Conservation (phyloP, 495 filamentous ascomycete species). For the Glonium stellatum region DNA sequence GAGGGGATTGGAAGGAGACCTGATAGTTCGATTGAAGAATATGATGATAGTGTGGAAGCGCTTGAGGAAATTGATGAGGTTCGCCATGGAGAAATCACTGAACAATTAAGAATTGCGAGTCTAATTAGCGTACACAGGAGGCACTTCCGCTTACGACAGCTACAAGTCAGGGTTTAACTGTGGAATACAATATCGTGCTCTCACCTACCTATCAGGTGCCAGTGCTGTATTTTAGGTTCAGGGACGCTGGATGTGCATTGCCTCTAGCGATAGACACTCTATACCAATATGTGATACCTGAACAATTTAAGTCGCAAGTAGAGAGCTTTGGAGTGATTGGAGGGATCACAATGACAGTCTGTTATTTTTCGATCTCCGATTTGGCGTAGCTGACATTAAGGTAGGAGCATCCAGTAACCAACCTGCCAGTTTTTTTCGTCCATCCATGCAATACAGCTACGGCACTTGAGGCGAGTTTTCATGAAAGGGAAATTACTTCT, state of each 20-base stretch:
- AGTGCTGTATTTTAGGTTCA: constrained; percentile 26
- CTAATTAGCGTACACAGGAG: constrained; percentile 9
- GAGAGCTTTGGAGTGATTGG: constrained; percentile 22
- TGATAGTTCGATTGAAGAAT: constrained; percentile 3
- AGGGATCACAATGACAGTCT: constrained; percentile 24
- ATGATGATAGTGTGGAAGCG: constrained; percentile 4
- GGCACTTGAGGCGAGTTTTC: constrained; percentile 11
- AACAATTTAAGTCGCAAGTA: constrained; percentile 15
- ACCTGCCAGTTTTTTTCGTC: constrained; percentile 23
- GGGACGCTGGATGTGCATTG: constrained; percentile 6
- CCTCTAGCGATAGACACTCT: constrained; percentile 18
- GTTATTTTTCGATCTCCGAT: not conserved
- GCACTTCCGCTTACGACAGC: not conserved
- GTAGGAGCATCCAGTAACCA: constrained; percentile 26
- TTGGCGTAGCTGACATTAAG: not conserved
- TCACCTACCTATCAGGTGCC: constrained; percentile 26
- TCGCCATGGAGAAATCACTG: no score
- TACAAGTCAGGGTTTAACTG: not conserved
- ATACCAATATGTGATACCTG: constrained; percentile 17
- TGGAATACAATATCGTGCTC: constrained; percentile 22
- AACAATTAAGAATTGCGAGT: not conserved
- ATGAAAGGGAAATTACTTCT: constrained; percentile 4
- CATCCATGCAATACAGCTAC: constrained; percentile 28
- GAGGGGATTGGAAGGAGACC: not conserved
- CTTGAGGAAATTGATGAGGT: no score